Percentiles rank a stretch among this genome's conserved stretches.
These are phyloP conservation scores for Stentor coeruleus DNA, from an alignment of 73 alveolate genomes.

Conservation along the genomic window DNA sequence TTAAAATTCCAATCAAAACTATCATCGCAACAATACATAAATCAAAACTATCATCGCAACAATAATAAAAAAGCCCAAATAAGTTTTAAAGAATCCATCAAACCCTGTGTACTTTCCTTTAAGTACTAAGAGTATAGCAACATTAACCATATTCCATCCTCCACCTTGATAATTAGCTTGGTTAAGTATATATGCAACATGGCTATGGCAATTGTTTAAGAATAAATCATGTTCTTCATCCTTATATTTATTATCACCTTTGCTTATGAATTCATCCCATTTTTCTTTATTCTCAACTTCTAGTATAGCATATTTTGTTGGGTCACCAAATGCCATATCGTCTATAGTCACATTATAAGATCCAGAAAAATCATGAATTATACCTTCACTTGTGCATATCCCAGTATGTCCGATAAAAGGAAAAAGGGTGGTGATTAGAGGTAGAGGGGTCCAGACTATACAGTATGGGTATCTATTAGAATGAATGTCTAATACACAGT, in stretches of 20 bases:
- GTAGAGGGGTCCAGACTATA: constrained; percentile 95
- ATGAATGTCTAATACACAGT: no score
- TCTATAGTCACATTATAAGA: constrained; percentile 85
- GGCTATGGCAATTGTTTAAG: constrained; percentile 12
- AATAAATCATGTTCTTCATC: background rate
- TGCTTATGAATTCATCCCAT: background rate
- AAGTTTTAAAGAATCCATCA: background rate
- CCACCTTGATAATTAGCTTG: constrained; percentile 4
- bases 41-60: no score
- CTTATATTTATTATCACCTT: constrained; percentile 11
- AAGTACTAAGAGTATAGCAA: background rate
- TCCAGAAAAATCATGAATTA: constrained; percentile 93
- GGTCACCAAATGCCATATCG: constrained; percentile 92
- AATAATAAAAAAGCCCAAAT: constrained; percentile 31
- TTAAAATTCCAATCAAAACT: no score
- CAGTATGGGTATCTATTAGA: constrained; percentile 58
- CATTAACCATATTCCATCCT: background rate
- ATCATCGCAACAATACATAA: no score
- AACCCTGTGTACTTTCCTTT: background rate
- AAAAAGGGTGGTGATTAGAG: constrained; percentile 72
- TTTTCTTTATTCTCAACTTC: background rate
- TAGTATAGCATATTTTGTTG: constrained; percentile 74
- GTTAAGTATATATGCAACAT: constrained; percentile 18
- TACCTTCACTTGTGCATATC: constrained; percentile 75
- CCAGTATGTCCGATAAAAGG: constrained; percentile 97